Evolutionary conservation across 148 eudicot genomes (phyloP), one percentile per base, ranked within the genome.

Genomic region (Arctostaphylos glauca): DNA sequence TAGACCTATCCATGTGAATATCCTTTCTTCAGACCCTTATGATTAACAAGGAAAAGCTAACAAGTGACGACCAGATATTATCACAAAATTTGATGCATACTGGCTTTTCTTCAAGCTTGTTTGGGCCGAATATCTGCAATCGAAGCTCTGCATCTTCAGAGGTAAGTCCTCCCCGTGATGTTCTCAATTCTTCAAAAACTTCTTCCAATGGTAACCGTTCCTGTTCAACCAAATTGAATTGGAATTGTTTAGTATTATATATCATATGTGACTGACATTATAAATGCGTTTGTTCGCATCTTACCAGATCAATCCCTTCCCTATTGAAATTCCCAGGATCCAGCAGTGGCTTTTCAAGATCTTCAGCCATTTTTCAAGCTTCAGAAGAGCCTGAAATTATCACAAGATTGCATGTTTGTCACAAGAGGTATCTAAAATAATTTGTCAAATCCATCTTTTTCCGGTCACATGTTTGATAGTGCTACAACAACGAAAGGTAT

Each of bases 241-340:
- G 41, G 62, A 49, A 74, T 80, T 68, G 62, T 31, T 46, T 56
- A 80, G 54, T 25, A 43, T 59, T 46, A 56, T 53, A 55, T 41
- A 83, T 18, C 55, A 49, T 6, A 78, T 49, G 3, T 21, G 12
- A 49, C 6, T 76, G 48, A 19, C 41, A 62, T 70, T 44, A 43
- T 46, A 79, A 19, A 53, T 74, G 46, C 23, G 41, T 78, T 23
- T 59, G 76, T 53, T 43, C 4, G 15, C 6, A 48, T 47, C 84
- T 89, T 90, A 93, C 96, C 91, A 93, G 86, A 87, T 93, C 96
- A 83, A 93, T 88, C 72, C 90, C 92, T 31, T 93, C 94, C 77
- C 91, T 82, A 47, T 77, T 84, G 84, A 93, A 87, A 83, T 89
- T 86, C 25, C 88, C 89, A 81, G 96, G 93, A 85, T 83, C 88